Base-by-base conservation (phyloP, 2,329 filamentous ascomycete genomes). In the Dactylonectria macrodidyma region DNA sequence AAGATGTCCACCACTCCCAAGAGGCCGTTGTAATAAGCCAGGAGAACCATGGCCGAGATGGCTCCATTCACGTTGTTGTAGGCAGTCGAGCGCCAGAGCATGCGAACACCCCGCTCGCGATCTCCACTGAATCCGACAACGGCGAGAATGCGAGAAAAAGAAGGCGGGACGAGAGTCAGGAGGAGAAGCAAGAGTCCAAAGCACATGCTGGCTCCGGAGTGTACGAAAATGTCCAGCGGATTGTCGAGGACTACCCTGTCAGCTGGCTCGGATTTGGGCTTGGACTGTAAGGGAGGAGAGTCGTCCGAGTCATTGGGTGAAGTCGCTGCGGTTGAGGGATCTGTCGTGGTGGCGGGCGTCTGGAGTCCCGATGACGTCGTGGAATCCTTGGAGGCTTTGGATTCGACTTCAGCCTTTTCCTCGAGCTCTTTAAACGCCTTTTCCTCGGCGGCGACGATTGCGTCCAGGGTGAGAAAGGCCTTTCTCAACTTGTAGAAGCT, bases 401-500 rank as follows among this genome's bases (percentile, higher is more conserved):
- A 87, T 69, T 68, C 61, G n/a, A 59, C 41, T 9, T 74, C 73
- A 12, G 75, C 60, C 68, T 73, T 64, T 62, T 83, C 83, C 64
- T 34, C 3, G 59, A 68, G 7, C 2, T 59, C 60, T 0, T 75
- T 74, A 5, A 84, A 62, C 0, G 77, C 78, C 68, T 87, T 89
- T 26, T 87, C 87, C 81, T 97, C 95, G 38, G 91, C 88, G 67
- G 92, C 88, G 77, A 95, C 87, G 62, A 99, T 93, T 10, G 87
- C 87, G 75, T 97, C 93, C 3, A 99, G 85, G 0, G 94, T 92
- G 46, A 94, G 84, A 76, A 93, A 98, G 0, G 95, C 95, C 79
- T 97, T 97, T 69, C 95, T 88, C 73, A 98, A 82, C 81, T 96
- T 97, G 78, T 97, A 97, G 77, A 98, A 98, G 6, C 94, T 94